A percentile compares a stretch with the other conserved stretches of the same genome.
phyloP scores from a whole-genome alignment of 2,329 filamentous ascomycete species.

The Cercospora nicotianae region DNA sequence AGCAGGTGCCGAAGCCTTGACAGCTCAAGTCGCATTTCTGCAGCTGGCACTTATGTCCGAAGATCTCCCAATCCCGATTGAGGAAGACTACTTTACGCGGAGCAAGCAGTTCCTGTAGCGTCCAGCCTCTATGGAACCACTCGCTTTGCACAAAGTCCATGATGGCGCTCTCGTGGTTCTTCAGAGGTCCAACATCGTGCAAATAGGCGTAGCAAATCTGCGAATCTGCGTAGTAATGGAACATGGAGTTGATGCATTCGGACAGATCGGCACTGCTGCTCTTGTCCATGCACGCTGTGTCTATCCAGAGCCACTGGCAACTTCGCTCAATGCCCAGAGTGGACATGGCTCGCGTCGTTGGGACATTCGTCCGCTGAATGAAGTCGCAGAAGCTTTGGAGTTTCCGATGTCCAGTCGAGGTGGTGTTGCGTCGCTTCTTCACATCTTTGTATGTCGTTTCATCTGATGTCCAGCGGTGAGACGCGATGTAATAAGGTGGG shows the following conservation, averaged over 20 bases:
- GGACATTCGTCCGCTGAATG: neutral
- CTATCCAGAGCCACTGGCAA: conserved; percentile 24
- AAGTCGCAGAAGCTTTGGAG: conserved; percentile 8
- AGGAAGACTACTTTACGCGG: conserved; percentile 12
- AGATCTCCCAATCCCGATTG: conserved; percentile 11
- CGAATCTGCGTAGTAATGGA: conserved; percentile 24
- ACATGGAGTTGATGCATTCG: conserved; percentile 31
- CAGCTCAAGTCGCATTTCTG: neutral
- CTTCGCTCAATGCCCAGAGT: neutral
- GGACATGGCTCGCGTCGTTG: neutral
- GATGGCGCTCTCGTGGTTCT: neutral
- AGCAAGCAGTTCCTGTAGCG: conserved; percentile 5
- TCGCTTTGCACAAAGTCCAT: conserved; percentile 8
- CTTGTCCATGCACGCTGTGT: conserved; percentile 30
- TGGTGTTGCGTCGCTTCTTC: conserved; percentile 7
- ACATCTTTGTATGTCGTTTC: conserved; percentile 13
- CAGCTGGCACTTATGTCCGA: conserved; percentile 16
- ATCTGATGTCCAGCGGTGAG: conserved; percentile 2
- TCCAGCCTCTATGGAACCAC: conserved; percentile 12
- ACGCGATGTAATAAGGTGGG: conserved; percentile 10
- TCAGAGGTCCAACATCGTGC: conserved; percentile 6
- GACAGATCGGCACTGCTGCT: conserved; percentile 22
- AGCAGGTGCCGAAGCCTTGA: neutral
- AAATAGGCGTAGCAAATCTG: conserved; percentile 26
- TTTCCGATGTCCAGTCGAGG: conserved; percentile 8